A percentile compares a stretch with the other conserved stretches of the same genome.
Evolutionary conservation across 148 eudicot genomes (phyloP).

Genomic region (Rheum nobile): DNA sequence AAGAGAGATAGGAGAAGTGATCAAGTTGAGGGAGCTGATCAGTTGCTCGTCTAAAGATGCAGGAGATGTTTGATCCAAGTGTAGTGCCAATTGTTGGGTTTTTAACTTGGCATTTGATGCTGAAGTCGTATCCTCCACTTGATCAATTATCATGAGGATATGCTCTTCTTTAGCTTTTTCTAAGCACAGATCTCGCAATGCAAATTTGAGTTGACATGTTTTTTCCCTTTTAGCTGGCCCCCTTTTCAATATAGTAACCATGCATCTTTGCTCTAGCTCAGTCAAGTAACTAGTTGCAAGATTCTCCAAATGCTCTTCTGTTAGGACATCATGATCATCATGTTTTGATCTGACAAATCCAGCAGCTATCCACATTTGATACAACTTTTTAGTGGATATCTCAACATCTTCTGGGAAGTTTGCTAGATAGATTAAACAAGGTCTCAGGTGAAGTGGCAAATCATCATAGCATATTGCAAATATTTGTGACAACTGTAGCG

Average conservation of each 20-base stretch:
- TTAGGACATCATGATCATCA: background rate
- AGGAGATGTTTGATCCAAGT: background rate
- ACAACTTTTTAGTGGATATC: background rate
- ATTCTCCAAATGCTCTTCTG: background rate
- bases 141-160: background rate
- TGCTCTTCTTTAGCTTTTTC: background rate
- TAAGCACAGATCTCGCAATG: background rate
- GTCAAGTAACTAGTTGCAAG: background rate
- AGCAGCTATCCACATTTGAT: constrained; percentile 5
- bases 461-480: background rate
- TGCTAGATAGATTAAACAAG: background rate
- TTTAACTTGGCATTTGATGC: background rate
- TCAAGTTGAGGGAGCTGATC: background rate
- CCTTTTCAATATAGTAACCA: background rate
- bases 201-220: background rate
- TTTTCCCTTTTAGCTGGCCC: background rate
- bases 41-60: background rate
- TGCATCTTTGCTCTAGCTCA: background rate
- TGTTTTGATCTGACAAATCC: background rate
- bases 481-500: background rate
- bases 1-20: background rate
- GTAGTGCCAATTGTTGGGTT: background rate
- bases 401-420: background rate
- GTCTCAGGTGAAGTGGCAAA: background rate
- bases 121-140: background rate